These are phyloP conservation scores for Chalaropsis thielavioides DNA, from an alignment of 2,329 filamentous ascomycete species.

Conservation along the genomic window DNA sequence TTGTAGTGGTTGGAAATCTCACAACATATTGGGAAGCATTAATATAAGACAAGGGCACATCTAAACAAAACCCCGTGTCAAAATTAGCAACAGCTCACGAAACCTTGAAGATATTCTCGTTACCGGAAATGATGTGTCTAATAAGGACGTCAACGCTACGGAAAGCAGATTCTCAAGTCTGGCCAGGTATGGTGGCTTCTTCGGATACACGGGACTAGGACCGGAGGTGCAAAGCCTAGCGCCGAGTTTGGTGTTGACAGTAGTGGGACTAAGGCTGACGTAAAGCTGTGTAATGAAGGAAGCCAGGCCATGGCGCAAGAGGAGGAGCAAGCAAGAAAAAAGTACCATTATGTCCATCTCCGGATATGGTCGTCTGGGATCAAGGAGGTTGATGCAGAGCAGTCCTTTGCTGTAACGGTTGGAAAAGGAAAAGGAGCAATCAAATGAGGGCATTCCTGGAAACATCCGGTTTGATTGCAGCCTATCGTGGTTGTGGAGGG, in stretches of 20 bases:
- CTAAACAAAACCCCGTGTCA: slow-evolving; percentile 1
- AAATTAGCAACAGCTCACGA: not conserved
- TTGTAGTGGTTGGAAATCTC: not conserved
- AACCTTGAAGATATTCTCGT: not conserved
- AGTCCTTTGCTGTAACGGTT: not conserved
- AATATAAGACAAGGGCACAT: not conserved
- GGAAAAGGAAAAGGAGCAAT: not conserved
- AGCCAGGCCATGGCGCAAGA: not conserved
- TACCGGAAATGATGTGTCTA: not conserved
- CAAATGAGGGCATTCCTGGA: not conserved
- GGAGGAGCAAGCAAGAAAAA: not conserved
- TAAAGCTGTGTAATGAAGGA: not conserved
- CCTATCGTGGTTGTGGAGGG: not conserved
- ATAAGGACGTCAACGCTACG: not conserved
- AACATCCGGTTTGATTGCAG: slow-evolving; percentile 1
- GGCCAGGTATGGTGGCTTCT: not conserved
- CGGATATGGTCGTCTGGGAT: not conserved
- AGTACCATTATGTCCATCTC: not conserved
- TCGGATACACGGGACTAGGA: slow-evolving; percentile 2
- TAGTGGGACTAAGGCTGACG: not conserved
- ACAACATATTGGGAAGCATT: not conserved
- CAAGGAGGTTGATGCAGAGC: not conserved
- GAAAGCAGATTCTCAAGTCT: not conserved
- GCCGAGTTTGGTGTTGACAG: not conserved
- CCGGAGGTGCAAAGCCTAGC: not conserved